Percentiles rank a stretch among this genome's conserved stretches.
Evolutionary conservation across 805 yeast genomes (phyloP).

Genomic region (Metschnikowia lunata): DNA sequence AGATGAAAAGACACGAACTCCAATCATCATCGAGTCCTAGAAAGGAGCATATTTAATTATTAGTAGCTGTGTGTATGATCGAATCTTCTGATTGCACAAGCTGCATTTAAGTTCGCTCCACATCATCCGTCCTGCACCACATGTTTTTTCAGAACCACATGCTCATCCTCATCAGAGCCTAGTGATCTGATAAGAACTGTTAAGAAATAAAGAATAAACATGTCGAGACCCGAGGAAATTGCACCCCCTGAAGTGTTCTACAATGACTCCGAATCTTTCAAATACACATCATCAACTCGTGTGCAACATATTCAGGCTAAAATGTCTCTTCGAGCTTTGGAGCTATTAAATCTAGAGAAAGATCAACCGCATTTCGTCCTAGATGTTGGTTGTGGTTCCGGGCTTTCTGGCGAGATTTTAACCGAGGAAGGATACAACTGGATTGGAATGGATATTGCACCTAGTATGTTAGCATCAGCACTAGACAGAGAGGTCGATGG

Average conservation of each 20-base stretch:
- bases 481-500: conserved; percentile 91
- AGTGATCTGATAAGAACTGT: no score
- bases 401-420: conserved; percentile 88
- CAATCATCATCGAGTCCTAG: neutral
- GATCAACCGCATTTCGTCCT: conserved; percentile 63
- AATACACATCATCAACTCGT: conserved; percentile 90
- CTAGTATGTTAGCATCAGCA: conserved; percentile 94
- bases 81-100: no score
- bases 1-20: no score
- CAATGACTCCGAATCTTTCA: conserved; percentile 82
- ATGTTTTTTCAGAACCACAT: neutral
- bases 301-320: conserved; percentile 98
- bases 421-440: conserved; percentile 92
- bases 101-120: no score
- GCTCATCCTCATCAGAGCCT: conserved; percentile 5
- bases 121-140: conserved; percentile 5
- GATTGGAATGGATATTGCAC: conserved; percentile 95
- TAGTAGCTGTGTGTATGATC: neutral
- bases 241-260: conserved; percentile 97
- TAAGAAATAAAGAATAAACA: conserved; percentile 19
- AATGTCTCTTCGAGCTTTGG: conserved; percentile 93
- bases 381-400: conserved; percentile 97
- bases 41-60: neutral
- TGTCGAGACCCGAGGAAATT: conserved; percentile 95
- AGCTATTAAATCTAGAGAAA: conserved; percentile 66